Evolutionary conservation across 441 rosid genomes (phyloP).

Genomic region (Croton setiger): DNA sequence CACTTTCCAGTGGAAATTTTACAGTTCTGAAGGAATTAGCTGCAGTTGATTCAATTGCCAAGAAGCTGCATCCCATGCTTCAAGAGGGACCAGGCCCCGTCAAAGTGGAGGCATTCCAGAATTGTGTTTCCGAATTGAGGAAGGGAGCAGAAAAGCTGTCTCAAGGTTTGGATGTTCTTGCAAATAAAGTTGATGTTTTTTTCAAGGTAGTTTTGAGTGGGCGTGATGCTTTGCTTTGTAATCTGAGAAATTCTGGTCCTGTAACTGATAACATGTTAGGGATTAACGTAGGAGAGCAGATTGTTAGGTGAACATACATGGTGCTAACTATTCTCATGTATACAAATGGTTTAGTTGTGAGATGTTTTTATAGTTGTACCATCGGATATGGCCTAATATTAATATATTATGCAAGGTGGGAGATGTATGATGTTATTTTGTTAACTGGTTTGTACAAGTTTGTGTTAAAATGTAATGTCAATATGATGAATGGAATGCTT

Average conservation of each 20-base stretch:
- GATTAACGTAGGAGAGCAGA: slow-evolving; percentile 34
- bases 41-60: slow-evolving; percentile 46
- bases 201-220: slow-evolving; percentile 78
- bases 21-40: slow-evolving; percentile 63
- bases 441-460: slow-evolving; percentile 18
- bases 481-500: slow-evolving; percentile 2
- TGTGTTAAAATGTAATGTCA: slow-evolving; percentile 12
- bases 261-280: slow-evolving; percentile 33
- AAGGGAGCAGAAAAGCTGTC: slow-evolving; percentile 41
- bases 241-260: slow-evolving; percentile 45
- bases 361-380: slow-evolving; percentile 16
- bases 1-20: slow-evolving; percentile 33
- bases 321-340: slow-evolving; percentile 18
- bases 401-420: slow-evolving; percentile 15
- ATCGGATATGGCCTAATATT: slow-evolving; percentile 12
- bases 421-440: slow-evolving; percentile 10
- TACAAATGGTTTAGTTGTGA: slow-evolving; percentile 31
- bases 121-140: slow-evolving; percentile 38
- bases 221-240: slow-evolving; percentile 77
- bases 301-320: slow-evolving; percentile 28
- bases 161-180: slow-evolving; percentile 57
- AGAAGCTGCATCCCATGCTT: slow-evolving; percentile 48
- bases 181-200: slow-evolving; percentile 70
- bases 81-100: slow-evolving; percentile 37
- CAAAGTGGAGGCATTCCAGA: slow-evolving; percentile 37